Evolutionary conservation across 2,329 filamentous ascomycete genomes (phyloP).

Genomic region (Trichoderma polysporum): DNA sequence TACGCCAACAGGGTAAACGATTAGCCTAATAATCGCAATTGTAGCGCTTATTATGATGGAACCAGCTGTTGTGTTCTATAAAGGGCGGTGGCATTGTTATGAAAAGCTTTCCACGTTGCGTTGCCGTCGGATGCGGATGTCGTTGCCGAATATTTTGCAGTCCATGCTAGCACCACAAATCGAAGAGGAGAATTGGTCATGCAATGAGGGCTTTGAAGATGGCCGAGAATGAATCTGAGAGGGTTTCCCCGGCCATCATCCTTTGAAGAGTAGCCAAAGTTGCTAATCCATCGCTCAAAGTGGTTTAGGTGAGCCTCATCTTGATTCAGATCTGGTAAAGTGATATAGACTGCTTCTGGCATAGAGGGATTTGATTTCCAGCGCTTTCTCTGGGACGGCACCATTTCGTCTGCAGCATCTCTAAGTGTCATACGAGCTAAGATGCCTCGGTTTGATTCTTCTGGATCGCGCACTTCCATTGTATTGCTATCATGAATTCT

Average conservation of each 20-base stretch:
- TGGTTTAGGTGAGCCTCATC: not conserved
- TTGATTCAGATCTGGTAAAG: not conserved
- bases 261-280: not conserved
- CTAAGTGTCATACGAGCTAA: no score
- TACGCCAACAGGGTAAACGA: no score
- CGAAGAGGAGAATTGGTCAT: not conserved
- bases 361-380: no score
- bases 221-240: constrained; percentile 3
- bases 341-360: not conserved
- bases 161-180: not conserved
- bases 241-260: constrained; percentile 13
- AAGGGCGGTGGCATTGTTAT: no score
- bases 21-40: no score
- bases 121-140: not conserved
- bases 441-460: no score
- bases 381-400: not conserved
- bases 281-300: constrained; percentile 9
- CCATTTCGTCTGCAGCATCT: no score
- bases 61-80: no score
- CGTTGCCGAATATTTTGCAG: not conserved
- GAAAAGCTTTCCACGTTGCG: no score
- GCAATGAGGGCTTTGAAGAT: not conserved
- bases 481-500: no score
- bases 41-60: no score
- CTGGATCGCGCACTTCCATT: no score